Evolutionary conservation across 2,329 filamentous ascomycete species (phyloP).

Genomic region (Balansia obtecta): DNA sequence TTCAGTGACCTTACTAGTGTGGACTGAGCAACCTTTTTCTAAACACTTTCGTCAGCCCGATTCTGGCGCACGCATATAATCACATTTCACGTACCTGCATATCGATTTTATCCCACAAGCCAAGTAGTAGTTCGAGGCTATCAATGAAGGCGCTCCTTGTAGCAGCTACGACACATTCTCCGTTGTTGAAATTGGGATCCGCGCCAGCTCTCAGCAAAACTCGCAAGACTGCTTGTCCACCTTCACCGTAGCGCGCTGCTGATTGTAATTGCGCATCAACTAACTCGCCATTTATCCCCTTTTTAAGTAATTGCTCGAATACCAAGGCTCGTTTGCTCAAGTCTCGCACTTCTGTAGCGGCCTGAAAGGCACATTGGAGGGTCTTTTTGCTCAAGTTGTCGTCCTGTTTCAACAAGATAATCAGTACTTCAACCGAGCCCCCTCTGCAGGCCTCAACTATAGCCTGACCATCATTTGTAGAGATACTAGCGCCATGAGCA

Average conservation of each 20-base stretch:
- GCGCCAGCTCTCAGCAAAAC: conserved; percentile 41
- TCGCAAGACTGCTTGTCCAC: conserved; percentile 33
- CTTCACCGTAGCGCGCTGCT: conserved; percentile 37
- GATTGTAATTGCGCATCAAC: conserved; percentile 41
- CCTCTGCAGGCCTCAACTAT: conserved; percentile 41
- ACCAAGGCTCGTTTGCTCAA: conserved; percentile 34
- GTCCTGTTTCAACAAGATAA: conserved; percentile 34
- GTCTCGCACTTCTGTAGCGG: conserved; percentile 39
- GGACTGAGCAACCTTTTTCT: conserved; percentile 33
- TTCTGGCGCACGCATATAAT: not conserved
- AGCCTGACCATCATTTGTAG: conserved; percentile 38
- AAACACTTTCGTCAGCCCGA: conserved; percentile 2
- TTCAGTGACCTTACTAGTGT: conserved; percentile 40
- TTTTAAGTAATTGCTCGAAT: conserved; percentile 37
- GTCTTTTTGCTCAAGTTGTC: conserved; percentile 26
- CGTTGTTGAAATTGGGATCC: conserved; percentile 40
- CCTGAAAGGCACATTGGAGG: conserved; percentile 39
- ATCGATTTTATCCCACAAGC: conserved; percentile 27
- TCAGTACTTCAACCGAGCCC: conserved; percentile 35
- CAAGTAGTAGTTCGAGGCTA: conserved; percentile 39
- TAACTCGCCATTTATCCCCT: conserved; percentile 36
- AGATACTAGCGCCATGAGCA: conserved; percentile 36
- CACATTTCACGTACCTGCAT: conserved; percentile 23
- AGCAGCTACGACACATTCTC: conserved; percentile 43
- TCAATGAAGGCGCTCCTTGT: conserved; percentile 37